phyloP scores from a whole-genome alignment of 495 filamentous ascomycete genomes.

The Aspergillus coremiiformis region DNA sequence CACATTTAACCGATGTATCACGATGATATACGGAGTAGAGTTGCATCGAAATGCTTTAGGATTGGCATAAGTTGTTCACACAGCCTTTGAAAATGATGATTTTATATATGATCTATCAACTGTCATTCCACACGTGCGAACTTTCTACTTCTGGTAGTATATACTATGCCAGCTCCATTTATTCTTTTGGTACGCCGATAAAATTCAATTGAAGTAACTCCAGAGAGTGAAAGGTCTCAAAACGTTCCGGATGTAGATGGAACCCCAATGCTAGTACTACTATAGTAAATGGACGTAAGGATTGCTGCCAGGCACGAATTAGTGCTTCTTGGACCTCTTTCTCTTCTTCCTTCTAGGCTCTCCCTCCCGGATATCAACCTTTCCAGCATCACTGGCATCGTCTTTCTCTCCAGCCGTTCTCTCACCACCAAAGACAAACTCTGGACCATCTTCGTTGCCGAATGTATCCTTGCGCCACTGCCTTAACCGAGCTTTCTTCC shows the following conservation, averaged over 20 bases:
- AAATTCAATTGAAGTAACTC: background rate
- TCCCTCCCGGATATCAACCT: conserved; percentile 43
- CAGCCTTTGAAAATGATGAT: background rate
- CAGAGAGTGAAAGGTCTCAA: background rate
- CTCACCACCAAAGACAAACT: conserved; percentile 24
- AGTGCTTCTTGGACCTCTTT: conserved; percentile 46
- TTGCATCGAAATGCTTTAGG: background rate
- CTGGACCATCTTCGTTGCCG: conserved; percentile 61
- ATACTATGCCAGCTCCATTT: background rate
- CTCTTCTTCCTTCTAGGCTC: conserved; percentile 39
- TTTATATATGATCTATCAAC: background rate
- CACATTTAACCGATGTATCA: no score
- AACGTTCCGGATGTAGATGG: background rate
- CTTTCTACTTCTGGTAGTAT: background rate
- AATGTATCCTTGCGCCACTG: conserved; percentile 93
- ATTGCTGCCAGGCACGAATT: conserved; percentile 1
- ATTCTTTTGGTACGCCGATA: background rate
- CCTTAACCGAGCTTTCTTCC: conserved; percentile 83
- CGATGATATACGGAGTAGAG: no score
- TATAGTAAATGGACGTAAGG: background rate
- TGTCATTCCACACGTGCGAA: background rate
- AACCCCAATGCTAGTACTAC: background rate
- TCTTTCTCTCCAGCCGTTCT: conserved; percentile 18
- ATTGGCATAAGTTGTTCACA: background rate
- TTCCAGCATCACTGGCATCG: conserved; percentile 19